A percentile compares a stretch with the other conserved stretches of the same genome.
These are phyloP conservation scores for Leccinum incarnatum DNA, from an alignment of 768 basidiomycete species.

Conservation along the genomic window DNA sequence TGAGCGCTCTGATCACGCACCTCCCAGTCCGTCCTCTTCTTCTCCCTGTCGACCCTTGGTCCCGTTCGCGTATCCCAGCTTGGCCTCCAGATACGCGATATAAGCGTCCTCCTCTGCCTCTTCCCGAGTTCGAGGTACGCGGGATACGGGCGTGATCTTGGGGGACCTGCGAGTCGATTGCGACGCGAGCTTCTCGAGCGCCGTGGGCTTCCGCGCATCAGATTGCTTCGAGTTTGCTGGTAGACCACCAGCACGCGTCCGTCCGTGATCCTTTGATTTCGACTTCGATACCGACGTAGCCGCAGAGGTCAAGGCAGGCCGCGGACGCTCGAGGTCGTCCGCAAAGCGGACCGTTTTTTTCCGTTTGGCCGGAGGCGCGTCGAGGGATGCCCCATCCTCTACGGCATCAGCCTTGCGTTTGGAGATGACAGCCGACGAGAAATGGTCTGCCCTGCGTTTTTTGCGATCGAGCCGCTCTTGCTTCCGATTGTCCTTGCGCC, in stretches of 20 bases:
- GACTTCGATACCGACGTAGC: not conserved
- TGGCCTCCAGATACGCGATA: conserved; percentile 79
- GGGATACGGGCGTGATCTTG: not conserved
- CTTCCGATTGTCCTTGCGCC: conserved; percentile 65
- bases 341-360: conserved; percentile 42
- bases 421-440: conserved; percentile 35
- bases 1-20: conserved; percentile 39
- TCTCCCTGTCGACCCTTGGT: conserved; percentile 43
- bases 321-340: conserved; percentile 1
- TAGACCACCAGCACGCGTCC: not conserved
- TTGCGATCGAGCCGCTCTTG: conserved; percentile 58
- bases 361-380: conserved; percentile 38
- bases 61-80: conserved; percentile 55
- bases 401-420: conserved; percentile 40
- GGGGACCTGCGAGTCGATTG: conserved; percentile 12
- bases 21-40: conserved; percentile 82
- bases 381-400: conserved; percentile 6
- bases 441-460: conserved; percentile 60
- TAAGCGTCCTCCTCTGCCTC: conserved; percentile 80
- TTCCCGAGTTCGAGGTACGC: conserved; percentile 32
- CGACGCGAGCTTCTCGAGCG: conserved; percentile 35
- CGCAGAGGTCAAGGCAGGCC: not conserved
- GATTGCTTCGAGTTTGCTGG: not conserved
- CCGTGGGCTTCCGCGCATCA: conserved; percentile 19
- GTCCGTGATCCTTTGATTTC: not conserved